These are phyloP conservation scores for Pistacia atlantica DNA, from an alignment of 345 rosid species.

Conservation along the genomic window DNA sequence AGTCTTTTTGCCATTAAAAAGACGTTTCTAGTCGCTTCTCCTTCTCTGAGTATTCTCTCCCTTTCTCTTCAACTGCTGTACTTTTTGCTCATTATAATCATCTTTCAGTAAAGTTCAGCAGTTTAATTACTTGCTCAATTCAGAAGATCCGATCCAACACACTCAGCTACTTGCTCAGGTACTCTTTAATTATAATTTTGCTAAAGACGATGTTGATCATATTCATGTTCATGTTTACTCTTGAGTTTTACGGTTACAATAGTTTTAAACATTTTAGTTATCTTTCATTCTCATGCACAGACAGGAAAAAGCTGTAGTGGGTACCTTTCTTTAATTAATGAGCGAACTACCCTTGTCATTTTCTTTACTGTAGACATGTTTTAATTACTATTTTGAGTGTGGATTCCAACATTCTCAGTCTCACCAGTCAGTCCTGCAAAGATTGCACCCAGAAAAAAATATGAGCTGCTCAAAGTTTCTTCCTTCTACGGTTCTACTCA, in stretches of 20 bases:
- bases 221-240: no score
- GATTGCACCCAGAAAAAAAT: background rate
- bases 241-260: no score
- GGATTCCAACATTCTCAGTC: background rate
- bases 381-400: background rate
- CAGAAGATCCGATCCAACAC: background rate
- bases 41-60: background rate
- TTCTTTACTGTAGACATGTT: background rate
- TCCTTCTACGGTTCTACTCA: background rate
- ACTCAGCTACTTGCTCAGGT: constrained; percentile 12
- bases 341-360: background rate
- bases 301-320: background rate
- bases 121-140: background rate
- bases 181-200: background rate
- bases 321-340: background rate
- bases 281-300: background rate
- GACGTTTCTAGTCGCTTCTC: constrained; percentile 12
- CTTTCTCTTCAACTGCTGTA: background rate
- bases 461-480: background rate
- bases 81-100: background rate
- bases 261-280: no score
- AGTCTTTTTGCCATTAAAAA: constrained; percentile 20
- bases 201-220: background rate
- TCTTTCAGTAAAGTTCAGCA: background rate
- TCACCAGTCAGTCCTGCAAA: background rate